Evolutionary conservation across 1,284 basidiomycete species (phyloP).

Genomic region (Anthracocystis panici-leucophaei): DNA sequence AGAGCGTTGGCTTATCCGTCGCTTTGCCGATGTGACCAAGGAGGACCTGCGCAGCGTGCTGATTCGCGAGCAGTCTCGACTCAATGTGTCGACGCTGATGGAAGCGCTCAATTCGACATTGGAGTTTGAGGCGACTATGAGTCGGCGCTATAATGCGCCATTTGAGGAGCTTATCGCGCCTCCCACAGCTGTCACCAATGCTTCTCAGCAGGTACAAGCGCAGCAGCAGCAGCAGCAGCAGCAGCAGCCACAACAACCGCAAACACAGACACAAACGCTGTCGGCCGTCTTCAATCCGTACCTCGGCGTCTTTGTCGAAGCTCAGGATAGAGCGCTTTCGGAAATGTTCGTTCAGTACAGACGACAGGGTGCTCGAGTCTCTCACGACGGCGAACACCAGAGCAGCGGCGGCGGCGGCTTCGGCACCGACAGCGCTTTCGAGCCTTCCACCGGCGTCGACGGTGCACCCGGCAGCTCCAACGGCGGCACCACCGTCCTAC

Average conservation of each 20-base stretch:
- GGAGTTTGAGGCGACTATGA: constrained; percentile 63
- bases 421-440: constrained; percentile 72
- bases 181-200: not conserved
- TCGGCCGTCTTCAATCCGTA: constrained; percentile 90
- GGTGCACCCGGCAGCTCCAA: constrained; percentile 71
- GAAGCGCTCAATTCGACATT: constrained; percentile 63
- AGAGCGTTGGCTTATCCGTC: constrained; percentile 57
- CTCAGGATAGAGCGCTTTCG: constrained; percentile 81
- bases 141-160: constrained; percentile 50
- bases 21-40: constrained; percentile 65
- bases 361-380: constrained; percentile 38
- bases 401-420: constrained; percentile 19
- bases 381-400: constrained; percentile 32
- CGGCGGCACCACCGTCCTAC: constrained; percentile 80
- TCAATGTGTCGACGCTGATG: constrained; percentile 63
- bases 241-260: constrained; percentile 12
- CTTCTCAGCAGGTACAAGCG: not conserved
- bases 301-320: constrained; percentile 92
- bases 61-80: constrained; percentile 58
- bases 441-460: constrained; percentile 73
- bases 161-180: constrained; percentile 48
- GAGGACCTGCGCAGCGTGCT: constrained; percentile 66
- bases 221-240: constrained; percentile 11
- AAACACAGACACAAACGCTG: constrained; percentile 57
- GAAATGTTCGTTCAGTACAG: constrained; percentile 58